Conservation (phyloP, 148 eudicot genomes). For the Rhododendron simsii region DNA sequence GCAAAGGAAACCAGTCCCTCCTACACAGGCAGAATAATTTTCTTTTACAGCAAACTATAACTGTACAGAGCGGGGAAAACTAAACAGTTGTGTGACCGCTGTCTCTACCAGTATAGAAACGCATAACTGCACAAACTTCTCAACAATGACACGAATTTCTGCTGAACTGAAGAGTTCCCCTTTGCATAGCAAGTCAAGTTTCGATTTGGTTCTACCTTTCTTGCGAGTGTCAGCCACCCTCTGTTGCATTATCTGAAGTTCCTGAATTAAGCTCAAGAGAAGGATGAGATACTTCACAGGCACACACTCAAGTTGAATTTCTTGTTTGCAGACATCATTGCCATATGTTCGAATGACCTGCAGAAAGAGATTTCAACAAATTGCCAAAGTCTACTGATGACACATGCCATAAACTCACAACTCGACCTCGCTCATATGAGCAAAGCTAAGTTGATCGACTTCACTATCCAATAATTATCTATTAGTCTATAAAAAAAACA, state of each 20-base stretch:
- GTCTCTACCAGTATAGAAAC: conserved; percentile 56
- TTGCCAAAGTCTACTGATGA: conserved; percentile 1
- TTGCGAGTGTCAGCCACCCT: conserved; percentile 24
- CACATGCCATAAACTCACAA: not conserved
- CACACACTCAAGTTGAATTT: conserved; percentile 25
- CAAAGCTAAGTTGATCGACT: not conserved
- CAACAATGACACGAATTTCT: conserved; percentile 26
- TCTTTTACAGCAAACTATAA: not conserved
- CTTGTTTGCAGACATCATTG: conserved; percentile 35
- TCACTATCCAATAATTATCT: not conserved
- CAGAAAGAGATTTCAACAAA: conserved; percentile 12
- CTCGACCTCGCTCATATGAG: not conserved
- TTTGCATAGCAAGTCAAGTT: conserved; percentile 17
- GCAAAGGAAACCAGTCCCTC: conserved; percentile 59
- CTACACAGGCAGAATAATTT: conserved; percentile 34
- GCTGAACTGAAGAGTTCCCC: conserved; percentile 20
- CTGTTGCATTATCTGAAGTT: conserved; percentile 61
- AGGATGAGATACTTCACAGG: conserved; percentile 72
- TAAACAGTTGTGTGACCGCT: not conserved
- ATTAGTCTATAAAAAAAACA: not conserved
- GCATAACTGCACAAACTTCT: conserved; percentile 42
- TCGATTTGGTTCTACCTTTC: conserved; percentile 22
- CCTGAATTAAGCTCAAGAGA: conserved; percentile 62
- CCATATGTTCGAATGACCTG: conserved; percentile 64
- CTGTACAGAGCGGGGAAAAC: not conserved